Percentiles rank a stretch among this genome's conserved stretches.
Evolutionary conservation across 768 basidiomycete genomes (phyloP).

Genomic region (Sarcomyxa edulis): DNA sequence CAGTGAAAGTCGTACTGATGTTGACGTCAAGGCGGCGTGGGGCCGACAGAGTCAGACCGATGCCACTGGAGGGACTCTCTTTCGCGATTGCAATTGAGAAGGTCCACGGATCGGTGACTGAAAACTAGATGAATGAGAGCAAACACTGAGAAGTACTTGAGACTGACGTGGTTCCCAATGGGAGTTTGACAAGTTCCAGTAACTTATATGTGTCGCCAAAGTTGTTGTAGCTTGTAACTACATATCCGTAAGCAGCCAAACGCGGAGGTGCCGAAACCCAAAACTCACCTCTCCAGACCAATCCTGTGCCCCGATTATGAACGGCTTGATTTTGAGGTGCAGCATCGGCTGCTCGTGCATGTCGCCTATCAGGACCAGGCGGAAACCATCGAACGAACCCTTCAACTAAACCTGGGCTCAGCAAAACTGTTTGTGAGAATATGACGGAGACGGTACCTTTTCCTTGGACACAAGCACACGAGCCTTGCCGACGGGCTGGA

Average conservation of each 20-base stretch:
- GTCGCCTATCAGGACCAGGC: conserved; percentile 91
- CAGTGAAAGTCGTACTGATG: conserved; percentile 84
- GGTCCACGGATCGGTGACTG: conserved; percentile 96
- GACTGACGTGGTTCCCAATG: conserved; percentile 92
- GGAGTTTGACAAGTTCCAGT: conserved; percentile 96
- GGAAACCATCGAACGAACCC: conserved; percentile 86
- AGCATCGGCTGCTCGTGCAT: conserved; percentile 92
- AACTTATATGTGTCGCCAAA: conserved; percentile 79
- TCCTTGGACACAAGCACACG: conserved; percentile 64
- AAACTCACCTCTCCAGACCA: conserved; percentile 85
- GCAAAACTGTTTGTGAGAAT: conserved; percentile 7
- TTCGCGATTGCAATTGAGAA: conserved; percentile 60
- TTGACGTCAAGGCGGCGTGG: conserved; percentile 87
- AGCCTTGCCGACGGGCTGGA: conserved; percentile 30
- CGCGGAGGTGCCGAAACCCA: not conserved
- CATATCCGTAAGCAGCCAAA: conserved; percentile 2
- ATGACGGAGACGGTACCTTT: conserved; percentile 45
- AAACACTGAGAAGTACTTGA: not conserved
- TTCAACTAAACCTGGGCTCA: conserved; percentile 56
- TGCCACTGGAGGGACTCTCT: conserved; percentile 42
- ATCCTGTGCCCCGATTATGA: conserved; percentile 77
- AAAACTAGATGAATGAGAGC: conserved; percentile 5
- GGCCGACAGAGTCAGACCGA: conserved; percentile 62
- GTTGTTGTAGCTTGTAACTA: conserved; percentile 84
- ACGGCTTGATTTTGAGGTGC: conserved; percentile 83